These are phyloP conservation scores for Quaeritorhiza haematococci DNA, from an alignment of 371 early-diverging fungal species.

Conservation along the genomic window DNA sequence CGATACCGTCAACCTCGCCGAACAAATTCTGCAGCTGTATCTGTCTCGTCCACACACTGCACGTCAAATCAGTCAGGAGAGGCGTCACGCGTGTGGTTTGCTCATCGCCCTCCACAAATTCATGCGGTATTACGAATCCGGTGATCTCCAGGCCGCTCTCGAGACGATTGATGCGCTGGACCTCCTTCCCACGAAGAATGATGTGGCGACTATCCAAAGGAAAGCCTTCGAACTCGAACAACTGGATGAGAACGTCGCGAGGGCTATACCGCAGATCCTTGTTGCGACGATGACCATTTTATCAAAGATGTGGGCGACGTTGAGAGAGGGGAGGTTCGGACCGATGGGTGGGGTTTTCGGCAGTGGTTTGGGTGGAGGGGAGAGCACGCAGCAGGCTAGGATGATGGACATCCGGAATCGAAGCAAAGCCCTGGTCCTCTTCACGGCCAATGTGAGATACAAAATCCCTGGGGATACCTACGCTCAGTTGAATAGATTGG, in stretches of 20 bases:
- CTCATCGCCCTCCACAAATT: constrained; percentile 58
- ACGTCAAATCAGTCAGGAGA: constrained; percentile 30
- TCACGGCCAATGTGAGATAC: constrained; percentile 78
- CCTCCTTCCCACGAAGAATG: constrained; percentile 60
- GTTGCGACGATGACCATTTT: constrained; percentile 67
- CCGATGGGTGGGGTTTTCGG: too few species aligned
- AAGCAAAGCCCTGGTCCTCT: constrained; percentile 65
- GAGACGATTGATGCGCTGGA: constrained; percentile 42
- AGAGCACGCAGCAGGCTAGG: constrained; percentile 12
- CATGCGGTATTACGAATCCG: constrained; percentile 42
- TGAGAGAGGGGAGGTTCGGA: constrained; percentile 11
- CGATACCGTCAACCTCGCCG: background rate
- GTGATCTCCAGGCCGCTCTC: constrained; percentile 47
- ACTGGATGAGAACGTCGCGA: constrained; percentile 65
- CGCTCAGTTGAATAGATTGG: constrained; percentile 68
- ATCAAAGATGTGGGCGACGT: constrained; percentile 42
- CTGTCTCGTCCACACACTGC: constrained; percentile 39
- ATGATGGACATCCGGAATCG: constrained; percentile 22
- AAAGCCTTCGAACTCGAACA: constrained; percentile 58
- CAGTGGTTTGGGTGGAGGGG: background rate
- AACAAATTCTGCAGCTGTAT: background rate
- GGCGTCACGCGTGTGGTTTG: constrained; percentile 43
- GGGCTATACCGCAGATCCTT: constrained; percentile 72
- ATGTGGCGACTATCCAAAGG: constrained; percentile 49
- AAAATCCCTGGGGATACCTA: constrained; percentile 76